phyloP scores from a whole-genome alignment of 495 filamentous ascomycete species.

The Aspergillus sclerotiicarbonarius region DNA sequence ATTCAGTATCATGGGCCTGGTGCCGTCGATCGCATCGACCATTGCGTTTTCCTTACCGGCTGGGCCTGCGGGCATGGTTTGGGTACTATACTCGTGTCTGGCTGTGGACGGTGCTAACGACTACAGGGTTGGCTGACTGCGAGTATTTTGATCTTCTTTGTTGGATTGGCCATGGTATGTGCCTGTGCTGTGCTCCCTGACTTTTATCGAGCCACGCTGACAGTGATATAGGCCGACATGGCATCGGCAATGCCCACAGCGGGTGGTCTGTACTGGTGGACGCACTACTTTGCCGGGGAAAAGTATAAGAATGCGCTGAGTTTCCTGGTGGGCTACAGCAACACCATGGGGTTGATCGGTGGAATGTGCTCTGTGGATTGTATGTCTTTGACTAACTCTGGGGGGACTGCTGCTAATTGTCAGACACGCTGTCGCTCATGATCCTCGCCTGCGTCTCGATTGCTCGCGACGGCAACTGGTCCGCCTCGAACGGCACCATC shows the following conservation, averaged over 20 bases:
- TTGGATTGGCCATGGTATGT: slow-evolving; percentile 63
- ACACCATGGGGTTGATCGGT: slow-evolving; percentile 64
- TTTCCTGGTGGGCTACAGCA: slow-evolving; percentile 71
- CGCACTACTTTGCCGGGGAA: slow-evolving; percentile 62
- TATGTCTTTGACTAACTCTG: slow-evolving; percentile 13
- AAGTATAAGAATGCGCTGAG: slow-evolving; percentile 61
- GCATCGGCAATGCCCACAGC: slow-evolving; percentile 69
- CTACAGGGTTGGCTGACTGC: slow-evolving; percentile 60
- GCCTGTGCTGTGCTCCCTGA: too few relatives aligned
- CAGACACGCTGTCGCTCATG: slow-evolving; percentile 52
- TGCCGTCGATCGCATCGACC: slow-evolving; percentile 68
- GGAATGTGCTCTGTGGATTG: slow-evolving; percentile 63
- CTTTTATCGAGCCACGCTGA: background rate
- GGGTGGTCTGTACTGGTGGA: slow-evolving; percentile 71
- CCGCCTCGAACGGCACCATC: slow-evolving; percentile 55
- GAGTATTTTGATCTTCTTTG: slow-evolving; percentile 60
- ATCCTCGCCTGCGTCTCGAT: slow-evolving; percentile 58
- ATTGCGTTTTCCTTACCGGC: slow-evolving; percentile 64
- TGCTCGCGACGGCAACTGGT: slow-evolving; percentile 61
- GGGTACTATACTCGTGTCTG: slow-evolving; percentile 31
- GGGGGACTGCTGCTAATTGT: background rate
- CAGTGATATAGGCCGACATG: slow-evolving; percentile 54
- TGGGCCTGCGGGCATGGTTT: slow-evolving; percentile 69
- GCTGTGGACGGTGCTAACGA: background rate
- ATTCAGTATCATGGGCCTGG: slow-evolving; percentile 70